Base-by-base conservation (phyloP, 257 asterid genomes). In the Primulina tabacum region DNA sequence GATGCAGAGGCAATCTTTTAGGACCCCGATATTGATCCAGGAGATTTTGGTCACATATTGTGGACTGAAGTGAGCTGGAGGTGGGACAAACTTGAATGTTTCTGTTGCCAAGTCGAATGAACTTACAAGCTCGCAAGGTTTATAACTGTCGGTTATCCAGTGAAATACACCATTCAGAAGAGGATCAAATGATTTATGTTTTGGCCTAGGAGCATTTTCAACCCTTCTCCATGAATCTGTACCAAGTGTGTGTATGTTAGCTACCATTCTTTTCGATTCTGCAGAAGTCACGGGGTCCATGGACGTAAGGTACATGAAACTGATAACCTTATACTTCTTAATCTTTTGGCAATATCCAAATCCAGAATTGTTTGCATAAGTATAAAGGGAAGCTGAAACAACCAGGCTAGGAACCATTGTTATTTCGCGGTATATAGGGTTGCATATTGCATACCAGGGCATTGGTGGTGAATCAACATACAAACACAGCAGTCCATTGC, bases 401-500 rank as follows among this genome's bases (percentile, higher is more conserved):
- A 59, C 26, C 34, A 40, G 47, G 40, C 24, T 69, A 68, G 78
- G 82, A 64, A 77, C 72, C 67, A 38, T 58, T 20, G 76, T 28
- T 35, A 60, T 71, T 65, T 83, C 88, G 12, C 79, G 69, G 3
- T 77, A 83, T 47, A 83, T 60, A 55, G 88, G 88, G 73, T 85
- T 85, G 80, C 83, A 79, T 58, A 85, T 76, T 55, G 68, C 58
- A 33, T 81, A 85, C 75, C 72, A 65, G 58, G 80, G 82, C 59
- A 56, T 65, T 2, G 69, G 5, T 8, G 77, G 33, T 14, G 65
- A 60, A 26, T 60, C 37, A 30, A 72, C 64, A 68, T 73, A 82
- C 29, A 82, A 66, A 71, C 90, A 85, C 6, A 85, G 81, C 24
- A 85, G 80, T 18, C 90, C 90, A 20, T 83, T 78, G 67, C 88